Conservation (phyloP, 371 early-diverging fungal genomes). For the Saksenaea vasiformis region DNA sequence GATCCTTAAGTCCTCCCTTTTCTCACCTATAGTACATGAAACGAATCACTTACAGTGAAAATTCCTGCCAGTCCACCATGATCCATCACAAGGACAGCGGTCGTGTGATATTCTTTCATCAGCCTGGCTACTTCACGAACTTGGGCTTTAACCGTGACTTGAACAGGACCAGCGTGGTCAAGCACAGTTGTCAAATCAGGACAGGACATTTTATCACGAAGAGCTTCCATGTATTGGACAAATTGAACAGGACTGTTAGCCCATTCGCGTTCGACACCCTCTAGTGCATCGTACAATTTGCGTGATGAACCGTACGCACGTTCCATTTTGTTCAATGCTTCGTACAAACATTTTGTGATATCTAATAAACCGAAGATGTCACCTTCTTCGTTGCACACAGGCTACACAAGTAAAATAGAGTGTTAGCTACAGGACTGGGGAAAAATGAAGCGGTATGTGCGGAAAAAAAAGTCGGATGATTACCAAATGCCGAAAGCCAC, state of each 20-base stretch:
- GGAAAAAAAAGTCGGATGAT: conserved; percentile 10
- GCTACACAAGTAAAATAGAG: conserved; percentile 26
- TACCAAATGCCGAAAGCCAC: conserved; percentile 93
- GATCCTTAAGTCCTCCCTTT: background rate
- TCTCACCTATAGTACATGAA: background rate
- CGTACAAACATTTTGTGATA: conserved; percentile 93
- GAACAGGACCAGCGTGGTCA: conserved; percentile 62
- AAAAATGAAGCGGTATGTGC: background rate
- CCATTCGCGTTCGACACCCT: conserved; percentile 86
- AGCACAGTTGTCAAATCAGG: conserved; percentile 81
- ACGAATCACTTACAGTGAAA: conserved; percentile 73
- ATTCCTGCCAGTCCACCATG: conserved; percentile 85
- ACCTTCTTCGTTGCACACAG: conserved; percentile 79
- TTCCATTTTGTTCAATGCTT: conserved; percentile 89
- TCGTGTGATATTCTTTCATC: conserved; percentile 84
- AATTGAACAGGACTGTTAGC: conserved; percentile 32
- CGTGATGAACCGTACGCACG: conserved; percentile 83
- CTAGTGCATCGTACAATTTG: conserved; percentile 82
- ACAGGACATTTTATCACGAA: conserved; percentile 74
- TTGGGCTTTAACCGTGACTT: conserved; percentile 72
- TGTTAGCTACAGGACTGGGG: background rate
- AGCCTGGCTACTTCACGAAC: conserved; percentile 84
- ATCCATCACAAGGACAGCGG: conserved; percentile 86
- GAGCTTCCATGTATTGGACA: conserved; percentile 35
- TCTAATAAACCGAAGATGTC: conserved; percentile 92